Base-by-base conservation (phyloP, 176 grass and related monocot genomes). In the Sorghum bicolor region DNA sequence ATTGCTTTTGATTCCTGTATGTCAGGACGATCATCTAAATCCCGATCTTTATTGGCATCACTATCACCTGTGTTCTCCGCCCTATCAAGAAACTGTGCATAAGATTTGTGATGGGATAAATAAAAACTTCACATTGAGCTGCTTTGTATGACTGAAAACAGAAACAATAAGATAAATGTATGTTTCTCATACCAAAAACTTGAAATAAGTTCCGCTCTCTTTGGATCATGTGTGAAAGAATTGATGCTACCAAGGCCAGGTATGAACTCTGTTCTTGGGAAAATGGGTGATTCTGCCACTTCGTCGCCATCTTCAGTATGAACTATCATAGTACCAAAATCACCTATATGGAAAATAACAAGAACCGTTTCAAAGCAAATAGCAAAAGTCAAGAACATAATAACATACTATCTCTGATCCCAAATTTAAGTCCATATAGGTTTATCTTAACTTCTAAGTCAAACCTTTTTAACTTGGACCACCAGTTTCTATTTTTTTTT, bases 221-320 rank as follows among this genome's bases (percentile, higher is more conserved):
- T 90, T 83, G 89, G 80, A 88, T 99, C 96, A 86, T 94, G 87
- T 80, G 89, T 96, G 84, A 99, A 99, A 68, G 93, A 99, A 52
- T 77, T 92, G 40, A 99, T 96, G 87, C 91, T 90, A 83, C 96
- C 96, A 83, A 99, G 93, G 72, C 96, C 93, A 38, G 93, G 93
- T 83, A 99, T 99, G 60, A 92, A 99, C 52, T 99, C 96, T 79
- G 83, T 55, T 84, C 70, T 96, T 80, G 77, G 77, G 36, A 82
- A 93, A 68, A 88, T 74, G 76, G 93, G 83, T 85, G 91, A 92
- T 86, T 95, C 85, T 47, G 67, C 58, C 39, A 77, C 74, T 81
- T 96, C 89, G 33, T 99, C 85, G 6, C 87, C 85, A 72, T 82
- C 85, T 87, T 94, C 96, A 83, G 87, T 61, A 89, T 96, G 89